Evolutionary conservation across 2,329 filamentous ascomycete genomes (phyloP), one percentile per base, ranked within the genome.

Genomic region (Microcyclospora tardicrescens): DNA sequence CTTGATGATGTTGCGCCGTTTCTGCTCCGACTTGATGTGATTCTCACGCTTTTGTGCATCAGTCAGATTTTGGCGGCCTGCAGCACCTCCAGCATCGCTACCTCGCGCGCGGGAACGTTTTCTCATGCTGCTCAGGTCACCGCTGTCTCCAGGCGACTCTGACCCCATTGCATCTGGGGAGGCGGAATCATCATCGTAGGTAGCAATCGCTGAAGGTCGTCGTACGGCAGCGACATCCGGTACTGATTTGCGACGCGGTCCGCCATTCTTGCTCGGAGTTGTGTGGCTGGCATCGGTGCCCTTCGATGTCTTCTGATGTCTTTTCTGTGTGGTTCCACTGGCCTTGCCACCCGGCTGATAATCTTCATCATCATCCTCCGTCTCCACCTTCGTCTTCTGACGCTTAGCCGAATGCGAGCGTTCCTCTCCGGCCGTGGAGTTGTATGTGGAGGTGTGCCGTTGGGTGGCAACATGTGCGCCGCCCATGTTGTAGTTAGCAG

Each of bases 1-100:
- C 55, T 85, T 81, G 52, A 91, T 89, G 34, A 86, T 66, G 19
- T 84, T 84, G 35, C 85, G 72, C 27, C 86, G 74, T 60, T 91
- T 93, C 62, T 93, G 84, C 56, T 93, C 85, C 38, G 84, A 91
- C 36, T 78, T 71, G 46, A 93, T 91, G 55, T 93, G 84, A 49
- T 94, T 93, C 53, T 79, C 80, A 33, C 84, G 72, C 61, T 89
- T 91, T 60, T 93, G 81, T 43, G 81, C 78, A 48, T 89, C 82
- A 0, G 77, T 75, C 3, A 93, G 58, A 46, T 80, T 80, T 52
- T 79, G 43, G 24, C 47, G 45, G 15, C 38, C 32, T 29, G 38
- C 39, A 16, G 28, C 29, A 19, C 16, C 29, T 5, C 5, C 19
- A 24, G 19, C 19, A 24, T 24, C 19, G 19, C 19, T 24, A 5